Conservation (phyloP, 768 basidiomycete species). For the Antrodiella citrinella region DNA sequence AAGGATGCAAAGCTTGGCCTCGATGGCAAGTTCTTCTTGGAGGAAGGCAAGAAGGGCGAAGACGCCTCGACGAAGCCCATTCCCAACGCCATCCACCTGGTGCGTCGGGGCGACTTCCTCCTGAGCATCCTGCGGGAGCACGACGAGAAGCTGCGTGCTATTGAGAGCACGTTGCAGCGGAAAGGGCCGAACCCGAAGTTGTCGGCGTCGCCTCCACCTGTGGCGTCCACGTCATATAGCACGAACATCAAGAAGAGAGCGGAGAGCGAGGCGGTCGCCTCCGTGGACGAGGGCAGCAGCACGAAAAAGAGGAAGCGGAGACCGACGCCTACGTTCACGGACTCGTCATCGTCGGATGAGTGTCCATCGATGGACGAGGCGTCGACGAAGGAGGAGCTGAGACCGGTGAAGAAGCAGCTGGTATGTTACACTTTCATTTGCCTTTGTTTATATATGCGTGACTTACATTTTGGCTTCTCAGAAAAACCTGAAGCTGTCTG, state of each 20-base stretch:
- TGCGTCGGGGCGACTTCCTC: constrained; percentile 93
- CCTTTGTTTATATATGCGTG: constrained; percentile 4
- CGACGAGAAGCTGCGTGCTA: constrained; percentile 85
- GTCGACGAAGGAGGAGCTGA: constrained; percentile 86
- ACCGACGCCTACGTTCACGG: constrained; percentile 95
- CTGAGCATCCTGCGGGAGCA: constrained; percentile 77
- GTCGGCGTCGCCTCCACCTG: constrained; percentile 67
- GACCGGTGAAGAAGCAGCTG: constrained; percentile 95
- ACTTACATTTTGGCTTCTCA: constrained; percentile 21
- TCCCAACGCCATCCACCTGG: constrained; percentile 96
- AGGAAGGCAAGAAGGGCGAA: constrained; percentile 93
- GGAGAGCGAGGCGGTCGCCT: constrained; percentile 79
- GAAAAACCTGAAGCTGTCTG: constrained; percentile 94
- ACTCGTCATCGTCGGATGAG: constrained; percentile 87
- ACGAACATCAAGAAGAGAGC: constrained; percentile 66
- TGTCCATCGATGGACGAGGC: constrained; percentile 95
- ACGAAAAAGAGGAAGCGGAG: constrained; percentile 76
- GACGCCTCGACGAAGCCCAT: constrained; percentile 80
- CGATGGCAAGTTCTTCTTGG: constrained; percentile 93
- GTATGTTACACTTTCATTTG: constrained; percentile 35
- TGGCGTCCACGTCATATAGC: constrained; percentile 59
- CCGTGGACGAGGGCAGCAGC: constrained; percentile 57
- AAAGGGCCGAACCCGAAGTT: constrained; percentile 63
- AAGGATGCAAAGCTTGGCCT: constrained; percentile 81
- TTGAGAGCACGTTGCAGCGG: constrained; percentile 70